A percentile compares a stretch with the other conserved stretches of the same genome.
Conservation (phyloP, 306 rosid species). For the Citrullus amarus region DNA sequence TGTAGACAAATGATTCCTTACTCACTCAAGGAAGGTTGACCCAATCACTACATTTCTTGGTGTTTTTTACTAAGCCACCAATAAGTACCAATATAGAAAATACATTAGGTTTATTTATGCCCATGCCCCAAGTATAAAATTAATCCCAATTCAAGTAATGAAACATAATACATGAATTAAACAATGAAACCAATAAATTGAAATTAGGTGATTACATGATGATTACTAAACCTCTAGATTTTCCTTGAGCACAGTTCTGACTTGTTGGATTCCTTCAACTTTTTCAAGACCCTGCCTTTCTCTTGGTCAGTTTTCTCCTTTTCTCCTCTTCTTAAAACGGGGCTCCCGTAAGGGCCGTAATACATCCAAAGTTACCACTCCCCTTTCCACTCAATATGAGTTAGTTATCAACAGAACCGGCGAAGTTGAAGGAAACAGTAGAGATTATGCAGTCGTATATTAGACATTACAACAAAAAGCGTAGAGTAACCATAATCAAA, state of each 20-base stretch:
- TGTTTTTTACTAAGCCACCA: background rate
- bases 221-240: background rate
- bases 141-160: background rate
- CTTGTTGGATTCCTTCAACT: background rate
- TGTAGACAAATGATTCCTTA: background rate
- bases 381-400: background rate
- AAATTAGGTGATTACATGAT: background rate
- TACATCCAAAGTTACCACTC: background rate
- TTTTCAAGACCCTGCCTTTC: slow-evolving; percentile 1
- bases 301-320: background rate
- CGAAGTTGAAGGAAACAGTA: background rate
- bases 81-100: background rate
- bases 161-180: background rate
- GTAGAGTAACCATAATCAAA: background rate
- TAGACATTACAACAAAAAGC: background rate
- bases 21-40: background rate
- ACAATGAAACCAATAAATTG: background rate
- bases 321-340: background rate
- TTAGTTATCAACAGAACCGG: background rate
- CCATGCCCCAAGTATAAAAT: background rate
- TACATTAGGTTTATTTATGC: background rate
- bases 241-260: background rate
- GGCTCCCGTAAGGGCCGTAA: background rate
- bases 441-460: background rate
- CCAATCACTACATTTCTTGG: background rate